Conservation (phyloP, 2,329 filamentous ascomycete species). For the Domatiomyces catenatus region DNA sequence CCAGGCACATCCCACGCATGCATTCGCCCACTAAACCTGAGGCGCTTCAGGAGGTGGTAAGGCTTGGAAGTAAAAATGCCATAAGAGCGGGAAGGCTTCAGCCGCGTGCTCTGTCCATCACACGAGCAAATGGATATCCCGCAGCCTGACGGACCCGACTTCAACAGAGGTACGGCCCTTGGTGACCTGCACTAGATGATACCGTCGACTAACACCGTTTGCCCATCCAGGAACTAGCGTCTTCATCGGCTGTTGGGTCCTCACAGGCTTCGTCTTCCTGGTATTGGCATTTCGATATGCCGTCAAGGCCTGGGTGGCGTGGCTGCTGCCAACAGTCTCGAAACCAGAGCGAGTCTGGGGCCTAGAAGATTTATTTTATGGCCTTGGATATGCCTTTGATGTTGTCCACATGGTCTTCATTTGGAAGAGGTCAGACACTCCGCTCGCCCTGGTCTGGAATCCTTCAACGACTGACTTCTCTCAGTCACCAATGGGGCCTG, state of each 20-base stretch:
- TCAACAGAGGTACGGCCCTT: conserved; percentile 10
- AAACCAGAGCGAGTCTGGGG: conserved; percentile 22
- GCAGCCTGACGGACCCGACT: conserved; percentile 9
- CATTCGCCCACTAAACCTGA: background rate
- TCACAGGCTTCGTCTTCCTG: conserved; percentile 12
- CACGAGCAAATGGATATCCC: conserved; percentile 10
- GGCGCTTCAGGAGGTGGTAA: background rate
- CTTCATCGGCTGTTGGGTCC: conserved; percentile 4
- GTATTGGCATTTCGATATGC: conserved; percentile 11
- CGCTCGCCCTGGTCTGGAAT: background rate
- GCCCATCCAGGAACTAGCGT: background rate
- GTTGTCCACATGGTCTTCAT: conserved; percentile 21
- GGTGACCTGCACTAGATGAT: background rate
- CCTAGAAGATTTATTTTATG: conserved; percentile 22
- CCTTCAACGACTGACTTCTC: background rate
- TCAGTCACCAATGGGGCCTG: conserved; percentile 20
- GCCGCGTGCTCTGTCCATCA: background rate
- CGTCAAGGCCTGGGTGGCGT: conserved; percentile 19
- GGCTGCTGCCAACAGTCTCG: conserved; percentile 21
- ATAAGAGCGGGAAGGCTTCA: background rate
- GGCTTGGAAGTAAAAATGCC: background rate
- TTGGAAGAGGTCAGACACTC: conserved; percentile 19
- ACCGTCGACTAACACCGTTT: background rate
- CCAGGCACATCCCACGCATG: background rate
- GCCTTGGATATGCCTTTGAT: conserved; percentile 20